Base-by-base conservation (phyloP, 2,329 filamentous ascomycete genomes). In the Penicillium fuscoglaucum region DNA sequence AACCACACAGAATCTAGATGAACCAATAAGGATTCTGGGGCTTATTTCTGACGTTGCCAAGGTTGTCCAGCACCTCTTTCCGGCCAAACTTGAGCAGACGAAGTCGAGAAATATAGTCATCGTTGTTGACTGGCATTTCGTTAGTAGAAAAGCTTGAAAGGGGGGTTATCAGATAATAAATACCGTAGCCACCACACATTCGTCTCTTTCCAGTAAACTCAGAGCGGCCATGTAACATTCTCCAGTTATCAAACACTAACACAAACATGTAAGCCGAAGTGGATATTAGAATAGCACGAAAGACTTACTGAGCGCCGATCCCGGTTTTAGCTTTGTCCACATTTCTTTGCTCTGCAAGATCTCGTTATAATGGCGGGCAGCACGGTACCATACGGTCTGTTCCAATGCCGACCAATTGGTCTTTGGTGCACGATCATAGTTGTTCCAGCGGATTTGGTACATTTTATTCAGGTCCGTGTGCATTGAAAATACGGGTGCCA, bases 241-340 rank as follows among this genome's bases (percentile, higher is more conserved):
- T 84, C 92, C 93, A 97, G 70, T 99, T 98, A 72, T 99, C 91
- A 74, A 99, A 97, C 47, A 98, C 90, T 90, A 66, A 12, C 48
- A 43, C 47, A 55, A 31, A 52, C 21, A 26, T 45, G 44, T 37
- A 50, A 31, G 45, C 50, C 8, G 52, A 53, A 35, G 26, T 13
- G 7, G 8, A 5, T 9, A 33, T 43, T 7, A 29, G 7, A 54
- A 35, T 35, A 13, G 17, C 8, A 26, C 19, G 0, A n/a, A 17
- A 17, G 9, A 80, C 87, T 75, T 78, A 93, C 90, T 87, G 57
- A 97, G 70, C 6, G 91, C 83, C 52, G 81, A 86, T 2, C 95
- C 95, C 0, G 95, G 93, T 68, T 83, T 77, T 55, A 99, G 79
- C 74, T 96, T 89, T 63, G 89, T 87, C 88, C 90, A 90, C 70